Evolutionary conservation across 2,329 filamentous ascomycete genomes (phyloP).

Genomic region (Apiospora phragmitis): DNA sequence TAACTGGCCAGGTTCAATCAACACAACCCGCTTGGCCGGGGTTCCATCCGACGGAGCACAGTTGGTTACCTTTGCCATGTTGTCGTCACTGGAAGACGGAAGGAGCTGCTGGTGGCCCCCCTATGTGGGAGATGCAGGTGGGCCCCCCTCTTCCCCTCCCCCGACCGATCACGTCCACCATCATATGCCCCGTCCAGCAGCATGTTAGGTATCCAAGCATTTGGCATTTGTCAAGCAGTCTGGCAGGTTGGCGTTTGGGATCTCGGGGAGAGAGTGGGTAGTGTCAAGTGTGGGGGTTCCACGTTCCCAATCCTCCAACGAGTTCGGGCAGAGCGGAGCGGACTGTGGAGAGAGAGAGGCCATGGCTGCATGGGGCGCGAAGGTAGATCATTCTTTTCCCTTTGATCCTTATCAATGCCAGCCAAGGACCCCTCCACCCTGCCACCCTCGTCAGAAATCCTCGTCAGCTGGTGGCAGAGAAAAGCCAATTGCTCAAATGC

Average conservation of each 20-base stretch:
- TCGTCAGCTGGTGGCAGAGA: background rate
- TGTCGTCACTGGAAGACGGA: background rate
- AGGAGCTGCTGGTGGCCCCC: background rate
- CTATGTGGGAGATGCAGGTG: background rate
- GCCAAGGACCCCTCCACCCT: background rate
- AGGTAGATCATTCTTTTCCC: background rate
- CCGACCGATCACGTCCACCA: background rate
- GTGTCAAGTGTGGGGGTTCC: conserved; percentile 5
- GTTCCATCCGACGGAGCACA: background rate
- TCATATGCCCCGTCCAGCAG: background rate
- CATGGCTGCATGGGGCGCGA: background rate
- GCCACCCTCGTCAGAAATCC: background rate
- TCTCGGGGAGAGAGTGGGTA: background rate
- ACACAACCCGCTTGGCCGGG: background rate
- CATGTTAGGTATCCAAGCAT: background rate
- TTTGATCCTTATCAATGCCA: background rate
- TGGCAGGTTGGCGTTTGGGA: background rate
- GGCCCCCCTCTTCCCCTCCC: background rate
- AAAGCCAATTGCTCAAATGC: conserved; percentile 21
- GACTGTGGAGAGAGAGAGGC: background rate
- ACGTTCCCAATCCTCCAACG: background rate
- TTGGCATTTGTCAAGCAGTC: background rate
- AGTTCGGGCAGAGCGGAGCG: conserved; percentile 4
- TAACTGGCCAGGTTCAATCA: background rate
- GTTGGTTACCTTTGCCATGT: background rate